phyloP scores from a whole-genome alignment of 2,329 filamentous ascomycete genomes.

The Beauveria brongniartii region DNA sequence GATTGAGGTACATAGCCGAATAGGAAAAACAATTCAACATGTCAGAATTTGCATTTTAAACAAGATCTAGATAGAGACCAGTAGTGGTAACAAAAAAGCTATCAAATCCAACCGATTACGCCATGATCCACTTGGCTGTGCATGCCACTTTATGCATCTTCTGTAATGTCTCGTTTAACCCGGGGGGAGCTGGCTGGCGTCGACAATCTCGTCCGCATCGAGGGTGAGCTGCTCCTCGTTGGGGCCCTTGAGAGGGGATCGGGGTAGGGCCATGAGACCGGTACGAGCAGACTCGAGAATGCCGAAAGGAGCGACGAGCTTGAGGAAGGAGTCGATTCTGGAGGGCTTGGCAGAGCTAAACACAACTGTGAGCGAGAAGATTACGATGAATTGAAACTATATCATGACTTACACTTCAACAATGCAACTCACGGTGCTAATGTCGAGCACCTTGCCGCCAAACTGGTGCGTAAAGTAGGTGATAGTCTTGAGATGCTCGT shows the following conservation, averaged over 20 bases:
- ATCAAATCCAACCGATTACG: conserved; percentile 15
- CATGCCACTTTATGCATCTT: neutral
- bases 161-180: conserved; percentile 47
- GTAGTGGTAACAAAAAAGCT: conserved; percentile 5
- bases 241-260: conserved; percentile 74
- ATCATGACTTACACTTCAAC: conserved; percentile 75
- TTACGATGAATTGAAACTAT: conserved; percentile 7
- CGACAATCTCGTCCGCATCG: conserved; percentile 90
- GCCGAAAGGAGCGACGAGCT: conserved; percentile 87
- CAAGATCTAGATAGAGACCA: conserved; percentile 6
- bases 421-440: conserved; percentile 97
- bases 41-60: conserved; percentile 4
- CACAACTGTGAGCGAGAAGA: conserved; percentile 13
- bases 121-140: conserved; percentile 12
- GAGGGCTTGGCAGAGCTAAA: conserved; percentile 78
- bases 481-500: conserved; percentile 92
- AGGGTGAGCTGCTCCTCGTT: conserved; percentile 64
- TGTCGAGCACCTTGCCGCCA: conserved; percentile 93
- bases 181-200: conserved; percentile 86
- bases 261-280: conserved; percentile 91
- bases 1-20: neutral
- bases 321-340: conserved; percentile 96
- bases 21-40: neutral
- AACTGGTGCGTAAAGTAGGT: conserved; percentile 97
- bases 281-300: conserved; percentile 94